A percentile compares a stretch with the other conserved stretches of the same genome.
Evolutionary conservation across 352 stramenopile genomes (phyloP).

Genomic region (Elongisporangium anandrum): DNA sequence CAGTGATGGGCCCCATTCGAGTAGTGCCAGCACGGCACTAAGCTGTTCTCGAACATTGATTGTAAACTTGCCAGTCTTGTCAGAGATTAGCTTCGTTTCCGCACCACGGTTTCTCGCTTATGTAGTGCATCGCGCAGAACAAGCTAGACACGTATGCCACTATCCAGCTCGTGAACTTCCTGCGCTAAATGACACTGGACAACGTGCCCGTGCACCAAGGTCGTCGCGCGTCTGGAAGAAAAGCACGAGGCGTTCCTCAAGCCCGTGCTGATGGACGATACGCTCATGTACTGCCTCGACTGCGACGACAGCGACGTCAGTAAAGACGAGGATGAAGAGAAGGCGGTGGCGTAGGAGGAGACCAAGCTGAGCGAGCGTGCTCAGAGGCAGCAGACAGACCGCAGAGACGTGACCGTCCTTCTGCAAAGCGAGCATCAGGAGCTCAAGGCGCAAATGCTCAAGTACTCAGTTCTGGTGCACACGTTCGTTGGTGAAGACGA

Average conservation of each 20-base stretch:
- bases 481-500: slow-evolving; percentile 70
- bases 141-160: slow-evolving; percentile 74
- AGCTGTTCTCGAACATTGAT: too few relatives aligned
- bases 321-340: slow-evolving; percentile 36
- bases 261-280: slow-evolving; percentile 71
- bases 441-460: slow-evolving; percentile 66
- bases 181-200: slow-evolving; percentile 43
- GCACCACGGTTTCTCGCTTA: slow-evolving; percentile 62
- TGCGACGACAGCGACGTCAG: slow-evolving; percentile 45
- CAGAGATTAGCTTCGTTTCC: too few relatives aligned
- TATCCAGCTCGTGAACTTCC: slow-evolving; percentile 77
- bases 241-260: slow-evolving; percentile 70
- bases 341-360: slow-evolving; percentile 24
- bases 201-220: slow-evolving; percentile 23
- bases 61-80: too few relatives aligned
- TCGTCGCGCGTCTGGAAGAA: slow-evolving; percentile 35
- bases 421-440: slow-evolving; percentile 62
- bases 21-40: too few relatives aligned
- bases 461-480: slow-evolving; percentile 66
- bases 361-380: slow-evolving; percentile 20
- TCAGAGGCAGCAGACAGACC: slow-evolving; percentile 3
- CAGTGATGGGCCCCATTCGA: too few relatives aligned
- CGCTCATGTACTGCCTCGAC: slow-evolving; percentile 79
- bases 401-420: slow-evolving; percentile 22
- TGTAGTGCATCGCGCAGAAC: slow-evolving; percentile 35